phyloP scores from a whole-genome alignment of 108 stramenopile species.

The Asterionellopsis glacialis region DNA sequence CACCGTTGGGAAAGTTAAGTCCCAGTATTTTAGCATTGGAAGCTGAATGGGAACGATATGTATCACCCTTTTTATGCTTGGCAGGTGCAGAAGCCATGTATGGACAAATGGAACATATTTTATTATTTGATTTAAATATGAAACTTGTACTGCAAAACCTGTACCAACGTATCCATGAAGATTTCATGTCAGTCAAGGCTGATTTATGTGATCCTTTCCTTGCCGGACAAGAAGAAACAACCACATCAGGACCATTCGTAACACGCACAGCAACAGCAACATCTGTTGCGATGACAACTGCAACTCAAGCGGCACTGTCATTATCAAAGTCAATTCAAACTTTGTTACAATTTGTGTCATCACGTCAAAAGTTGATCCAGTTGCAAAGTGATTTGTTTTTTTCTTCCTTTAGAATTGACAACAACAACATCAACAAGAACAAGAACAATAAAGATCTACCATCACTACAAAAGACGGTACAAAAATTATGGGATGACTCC shows the following conservation, averaged over 20 bases:
- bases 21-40: neutral
- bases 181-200: neutral
- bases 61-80: slow-evolving; percentile 32
- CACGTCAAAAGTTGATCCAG: too few species aligned
- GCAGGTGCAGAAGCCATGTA: slow-evolving; percentile 34
- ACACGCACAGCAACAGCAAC: neutral
- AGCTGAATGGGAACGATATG: slow-evolving; percentile 35
- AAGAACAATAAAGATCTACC: too few species aligned
- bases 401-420: too few species aligned
- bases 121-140: neutral
- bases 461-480: too few species aligned
- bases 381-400: too few species aligned
- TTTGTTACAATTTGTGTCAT: too few species aligned
- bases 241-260: neutral
- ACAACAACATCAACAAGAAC: too few species aligned
- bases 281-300: too few species aligned
- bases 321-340: too few species aligned
- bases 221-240: neutral
- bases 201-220: neutral
- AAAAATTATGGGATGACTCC: too few species aligned
- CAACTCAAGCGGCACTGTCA: too few species aligned
- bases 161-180: neutral
- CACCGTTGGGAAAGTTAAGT: too few species aligned
- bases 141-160: neutral
- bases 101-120: slow-evolving; percentile 32